These are phyloP conservation scores for Entoloma clypeatum DNA, from an alignment of 1,284 basidiomycete species.

Conservation along the genomic window DNA sequence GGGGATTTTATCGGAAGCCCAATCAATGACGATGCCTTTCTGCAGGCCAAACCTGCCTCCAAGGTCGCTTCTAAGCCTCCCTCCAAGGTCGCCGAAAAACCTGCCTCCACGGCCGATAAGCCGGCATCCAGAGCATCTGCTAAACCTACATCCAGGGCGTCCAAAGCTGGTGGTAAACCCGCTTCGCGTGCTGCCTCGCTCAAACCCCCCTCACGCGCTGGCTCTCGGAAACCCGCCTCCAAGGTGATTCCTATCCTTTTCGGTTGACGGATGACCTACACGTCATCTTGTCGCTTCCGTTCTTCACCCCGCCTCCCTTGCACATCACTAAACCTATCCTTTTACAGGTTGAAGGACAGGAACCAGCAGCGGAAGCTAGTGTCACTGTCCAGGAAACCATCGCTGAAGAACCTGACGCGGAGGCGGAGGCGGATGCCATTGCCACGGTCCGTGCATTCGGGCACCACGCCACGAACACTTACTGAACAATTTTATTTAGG, in stretches of 20 bases:
- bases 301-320: constrained; percentile 5
- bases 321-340: constrained; percentile 10
- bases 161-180: constrained; percentile 34
- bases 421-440: constrained; percentile 38
- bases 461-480: no score
- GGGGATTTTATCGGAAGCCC: constrained; percentile 5
- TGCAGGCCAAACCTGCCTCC: constrained; percentile 34
- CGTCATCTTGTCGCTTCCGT: not conserved
- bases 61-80: constrained; percentile 32
- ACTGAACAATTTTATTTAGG: no score
- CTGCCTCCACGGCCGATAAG: constrained; percentile 19
- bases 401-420: constrained; percentile 48
- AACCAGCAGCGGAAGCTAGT: constrained; percentile 31
- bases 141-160: constrained; percentile 22
- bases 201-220: constrained; percentile 25
- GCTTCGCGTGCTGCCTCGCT: constrained; percentile 16
- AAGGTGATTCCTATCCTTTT: constrained; percentile 33
- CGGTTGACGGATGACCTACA: constrained; percentile 9
- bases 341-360: constrained; percentile 42
- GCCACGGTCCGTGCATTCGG: no score
- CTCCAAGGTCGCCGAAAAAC: constrained; percentile 33
- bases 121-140: constrained; percentile 18
- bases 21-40: not conserved
- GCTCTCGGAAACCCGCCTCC: constrained; percentile 27
- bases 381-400: constrained; percentile 41